Conservation (phyloP, 2,329 filamentous ascomycete genomes). For the Pseudogymnoascus sp. region DNA sequence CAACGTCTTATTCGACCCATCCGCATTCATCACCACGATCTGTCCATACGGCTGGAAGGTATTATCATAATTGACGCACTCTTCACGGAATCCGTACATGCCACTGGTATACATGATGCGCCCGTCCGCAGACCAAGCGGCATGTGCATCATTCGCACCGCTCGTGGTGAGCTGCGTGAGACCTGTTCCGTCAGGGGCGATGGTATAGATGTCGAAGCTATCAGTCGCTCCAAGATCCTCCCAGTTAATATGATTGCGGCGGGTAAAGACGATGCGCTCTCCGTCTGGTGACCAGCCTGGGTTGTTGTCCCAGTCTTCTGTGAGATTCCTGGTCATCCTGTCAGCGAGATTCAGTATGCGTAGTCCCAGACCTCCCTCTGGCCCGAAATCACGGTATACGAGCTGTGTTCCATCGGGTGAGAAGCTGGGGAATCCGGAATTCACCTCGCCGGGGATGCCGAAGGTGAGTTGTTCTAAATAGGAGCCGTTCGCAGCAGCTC, state of each 20-base stretch:
- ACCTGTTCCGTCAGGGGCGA: constrained; percentile 36
- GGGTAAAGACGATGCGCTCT: constrained; percentile 35
- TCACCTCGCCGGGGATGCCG: constrained; percentile 26
- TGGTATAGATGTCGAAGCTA: constrained; percentile 36
- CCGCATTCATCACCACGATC: constrained; percentile 39
- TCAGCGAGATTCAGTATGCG: constrained; percentile 30
- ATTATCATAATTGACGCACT: constrained; percentile 36
- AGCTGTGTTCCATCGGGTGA: constrained; percentile 33
- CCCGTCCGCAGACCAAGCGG: constrained; percentile 39
- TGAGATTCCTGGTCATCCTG: constrained; percentile 29
- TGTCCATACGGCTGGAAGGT: constrained; percentile 42
- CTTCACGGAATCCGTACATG: constrained; percentile 40
- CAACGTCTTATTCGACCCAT: constrained; percentile 32
- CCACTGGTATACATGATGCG: constrained; percentile 38
- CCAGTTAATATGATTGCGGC: constrained; percentile 28
- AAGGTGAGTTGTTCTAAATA: constrained; percentile 31
- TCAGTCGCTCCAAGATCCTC: constrained; percentile 11
- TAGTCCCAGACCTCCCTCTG: constrained; percentile 27
- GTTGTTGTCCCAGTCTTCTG: constrained; percentile 35
- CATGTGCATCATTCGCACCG: constrained; percentile 39
- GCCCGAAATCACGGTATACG: constrained; percentile 34
- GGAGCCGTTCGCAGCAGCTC: constrained; percentile 19
- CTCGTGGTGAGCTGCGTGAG: constrained; percentile 31
- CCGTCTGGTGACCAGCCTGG: constrained; percentile 37
- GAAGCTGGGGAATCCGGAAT: constrained; percentile 38